A percentile compares a stretch with the other conserved stretches of the same genome.
phyloP scores from a whole-genome alignment of 1,139 yeast species.

The Hansenula anomala region DNA sequence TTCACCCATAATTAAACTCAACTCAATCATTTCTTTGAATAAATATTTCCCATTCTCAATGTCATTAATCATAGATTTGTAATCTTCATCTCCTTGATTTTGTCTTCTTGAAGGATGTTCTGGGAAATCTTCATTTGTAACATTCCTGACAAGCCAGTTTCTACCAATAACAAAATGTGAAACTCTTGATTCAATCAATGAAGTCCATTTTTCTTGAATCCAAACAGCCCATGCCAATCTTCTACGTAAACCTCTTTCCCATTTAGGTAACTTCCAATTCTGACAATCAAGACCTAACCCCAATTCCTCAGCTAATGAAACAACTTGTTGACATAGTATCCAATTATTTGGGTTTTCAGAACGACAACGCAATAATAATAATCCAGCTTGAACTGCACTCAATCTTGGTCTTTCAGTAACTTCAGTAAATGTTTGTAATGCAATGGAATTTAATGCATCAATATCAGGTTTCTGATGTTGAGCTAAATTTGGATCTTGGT shows the following conservation, averaged over 20 bases:
- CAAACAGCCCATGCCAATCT: slow-evolving; percentile 92
- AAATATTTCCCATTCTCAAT: slow-evolving; percentile 68
- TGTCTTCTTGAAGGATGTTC: slow-evolving; percentile 32
- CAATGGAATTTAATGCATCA: slow-evolving; percentile 55
- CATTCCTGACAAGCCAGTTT: slow-evolving; percentile 65
- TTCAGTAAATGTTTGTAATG: slow-evolving; percentile 48
- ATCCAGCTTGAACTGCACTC: slow-evolving; percentile 78
- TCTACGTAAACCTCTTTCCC: slow-evolving; percentile 85
- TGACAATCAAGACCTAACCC: slow-evolving; percentile 85
- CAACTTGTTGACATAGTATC: slow-evolving; percentile 83
- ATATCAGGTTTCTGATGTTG: slow-evolving; percentile 67
- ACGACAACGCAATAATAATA: slow-evolving; percentile 62
- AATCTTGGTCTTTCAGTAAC: slow-evolving; percentile 69
- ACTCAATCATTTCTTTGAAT: slow-evolving; percentile 63
- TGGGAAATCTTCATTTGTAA: slow-evolving; percentile 72
- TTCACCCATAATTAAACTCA: slow-evolving; percentile 68
- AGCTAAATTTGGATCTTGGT: slow-evolving; percentile 60
- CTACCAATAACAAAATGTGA: slow-evolving; percentile 61
- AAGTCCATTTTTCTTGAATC: slow-evolving; percentile 84
- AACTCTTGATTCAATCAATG: slow-evolving; percentile 74
- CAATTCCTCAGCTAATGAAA: slow-evolving; percentile 77
- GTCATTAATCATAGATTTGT: slow-evolving; percentile 37
- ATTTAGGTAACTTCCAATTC: slow-evolving; percentile 83
- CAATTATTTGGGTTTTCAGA: slow-evolving; percentile 53
- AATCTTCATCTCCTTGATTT: slow-evolving; percentile 13